These are phyloP conservation scores for Coniella lustricola DNA, from an alignment of 2,329 filamentous ascomycete species.

Conservation along the genomic window DNA sequence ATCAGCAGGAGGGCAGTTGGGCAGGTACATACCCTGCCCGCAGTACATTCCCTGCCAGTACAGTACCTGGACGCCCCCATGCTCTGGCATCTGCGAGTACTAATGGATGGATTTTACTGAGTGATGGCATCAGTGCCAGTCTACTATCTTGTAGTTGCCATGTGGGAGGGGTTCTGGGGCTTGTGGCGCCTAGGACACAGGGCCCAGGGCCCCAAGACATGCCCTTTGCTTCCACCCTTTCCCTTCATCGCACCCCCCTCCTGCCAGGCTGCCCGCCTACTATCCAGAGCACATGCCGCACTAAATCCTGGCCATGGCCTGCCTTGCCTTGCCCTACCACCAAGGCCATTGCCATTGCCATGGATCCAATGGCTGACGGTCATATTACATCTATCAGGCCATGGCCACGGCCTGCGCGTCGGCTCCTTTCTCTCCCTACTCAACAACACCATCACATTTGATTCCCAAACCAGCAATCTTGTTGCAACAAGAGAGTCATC, in stretches of 20 bases:
- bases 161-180: too few relatives aligned
- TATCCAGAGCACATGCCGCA: background rate
- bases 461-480: slow-evolving; percentile 33
- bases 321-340: slow-evolving; percentile 1
- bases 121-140: background rate
- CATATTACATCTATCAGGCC: slow-evolving; percentile 12
- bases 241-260: background rate
- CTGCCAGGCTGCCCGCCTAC: background rate
- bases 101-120: too few relatives aligned
- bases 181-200: too few relatives aligned
- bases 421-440: slow-evolving; percentile 31
- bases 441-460: slow-evolving; percentile 44
- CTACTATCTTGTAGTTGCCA: too few relatives aligned
- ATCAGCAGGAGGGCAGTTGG: slow-evolving; percentile 1
- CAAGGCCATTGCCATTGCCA: background rate
- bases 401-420: slow-evolving; percentile 19
- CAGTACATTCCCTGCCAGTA: too few relatives aligned
- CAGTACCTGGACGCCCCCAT: slow-evolving; percentile 7
- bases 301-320: slow-evolving; percentile 1
- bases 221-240: too few relatives aligned
- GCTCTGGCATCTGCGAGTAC: slow-evolving; percentile 2
- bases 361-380: background rate
- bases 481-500: slow-evolving; percentile 41
- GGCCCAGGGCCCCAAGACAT: too few relatives aligned
- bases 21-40: too few relatives aligned